Base-by-base conservation (phyloP, 148 eudicot species). In the Drosera capensis region DNA sequence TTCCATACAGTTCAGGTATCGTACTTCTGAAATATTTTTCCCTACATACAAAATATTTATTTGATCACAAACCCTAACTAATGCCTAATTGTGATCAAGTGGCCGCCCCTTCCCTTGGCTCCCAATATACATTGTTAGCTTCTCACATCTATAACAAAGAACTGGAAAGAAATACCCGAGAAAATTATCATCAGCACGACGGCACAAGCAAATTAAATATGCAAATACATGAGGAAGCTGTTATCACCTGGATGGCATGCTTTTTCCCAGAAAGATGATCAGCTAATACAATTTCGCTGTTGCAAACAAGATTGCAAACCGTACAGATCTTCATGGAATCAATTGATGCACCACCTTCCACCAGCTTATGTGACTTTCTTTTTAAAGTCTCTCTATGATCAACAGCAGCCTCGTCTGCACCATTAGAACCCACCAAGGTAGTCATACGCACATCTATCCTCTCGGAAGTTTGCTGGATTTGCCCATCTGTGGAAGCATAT, bases 221-320 rank as follows among this genome's bases (percentile, higher is more conserved):
- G n/a, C n/a, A 21, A 19, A 6, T 14, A 25, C 37, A 19, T 24
- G 43, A 43, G 43, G 2, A 1, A 48, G 16, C 5, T 9, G 21
- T n/a, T 44, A 11, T 49, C 48, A 72, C 73, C 77, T 67, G 55
- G 1, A 64, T 46, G 42, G 40, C n/a, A 50, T 72, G 78, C 65
- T 68, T 68, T 45, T 68, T 60, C 12, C 78, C 73, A 23, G 43
- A 51, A 46, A 72, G 37, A 49, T 72, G 78, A 56, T 54, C 56
- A 15, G 50, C 45, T 46, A 55, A 72, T 15, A 35, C 73, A 25
- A 54, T 48, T 51, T 64, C 62, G 30, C 73, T 68, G 57, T 64
- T 72, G 48, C 73, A 68, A 14, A 51, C 61, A 45, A 72, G 55
- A 45, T 60, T 64, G 59, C 73, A 68, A 23, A 59, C 15, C 5